A percentile compares a stretch with the other conserved stretches of the same genome.
Evolutionary conservation across 179 eudicot genomes (phyloP).

Genomic region (Patellifolia procumbens): DNA sequence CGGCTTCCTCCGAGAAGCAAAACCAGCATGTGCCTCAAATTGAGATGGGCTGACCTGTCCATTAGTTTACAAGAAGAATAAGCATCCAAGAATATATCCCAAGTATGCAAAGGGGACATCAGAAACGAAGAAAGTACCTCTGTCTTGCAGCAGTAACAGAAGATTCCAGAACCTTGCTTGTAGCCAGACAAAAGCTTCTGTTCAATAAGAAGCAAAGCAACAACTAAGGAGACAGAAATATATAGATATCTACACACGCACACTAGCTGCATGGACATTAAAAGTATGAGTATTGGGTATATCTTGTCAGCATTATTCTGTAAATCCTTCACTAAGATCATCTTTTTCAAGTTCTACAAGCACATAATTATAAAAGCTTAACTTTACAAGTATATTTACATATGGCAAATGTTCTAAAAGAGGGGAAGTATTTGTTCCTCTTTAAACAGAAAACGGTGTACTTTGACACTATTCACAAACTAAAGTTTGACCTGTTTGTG

Average conservation of each 20-base stretch:
- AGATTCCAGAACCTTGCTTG: slow-evolving; percentile 41
- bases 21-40: slow-evolving; percentile 56
- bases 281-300: not conserved
- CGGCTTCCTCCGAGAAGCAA: slow-evolving; percentile 44
- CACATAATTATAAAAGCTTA: not conserved
- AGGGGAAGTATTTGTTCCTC: not conserved
- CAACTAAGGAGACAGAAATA: slow-evolving; percentile 13
- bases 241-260: too few species aligned
- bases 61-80: slow-evolving; percentile 1
- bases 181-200: slow-evolving; percentile 44
- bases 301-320: not conserved
- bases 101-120: slow-evolving; percentile 2
- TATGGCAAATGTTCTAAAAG: not conserved
- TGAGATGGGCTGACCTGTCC: slow-evolving; percentile 49
- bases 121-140: slow-evolving; percentile 29
- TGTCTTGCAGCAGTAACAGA: slow-evolving; percentile 38
- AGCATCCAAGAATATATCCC: not conserved
- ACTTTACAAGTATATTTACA: not conserved
- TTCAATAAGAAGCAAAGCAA: slow-evolving; percentile 23
- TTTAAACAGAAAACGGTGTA: too few species aligned
- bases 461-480: too few species aligned
- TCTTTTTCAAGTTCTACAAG: not conserved
- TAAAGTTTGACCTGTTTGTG: too few species aligned
- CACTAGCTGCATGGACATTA: too few species aligned
- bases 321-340: not conserved